Percentiles rank a stretch among this genome's conserved stretches.
Conservation (phyloP, 495 filamentous ascomycete genomes). For the Neurospora sp. region DNA sequence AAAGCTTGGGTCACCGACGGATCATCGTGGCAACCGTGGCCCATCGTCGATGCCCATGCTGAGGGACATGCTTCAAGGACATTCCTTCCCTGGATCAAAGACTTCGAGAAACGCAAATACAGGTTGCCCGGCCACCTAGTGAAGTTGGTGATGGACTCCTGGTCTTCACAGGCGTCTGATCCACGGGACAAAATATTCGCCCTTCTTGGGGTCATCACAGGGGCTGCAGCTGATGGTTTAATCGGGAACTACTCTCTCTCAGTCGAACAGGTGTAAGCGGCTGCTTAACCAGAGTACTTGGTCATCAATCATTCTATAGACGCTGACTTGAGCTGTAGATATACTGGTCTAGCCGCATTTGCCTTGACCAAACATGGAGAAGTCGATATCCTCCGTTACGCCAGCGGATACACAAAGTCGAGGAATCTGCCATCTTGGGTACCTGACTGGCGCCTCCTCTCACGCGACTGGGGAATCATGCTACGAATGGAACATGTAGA, state of each 20-base stretch:
- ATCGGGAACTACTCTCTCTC: constrained; percentile 14
- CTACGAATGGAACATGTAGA: background rate
- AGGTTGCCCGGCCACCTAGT: constrained; percentile 7
- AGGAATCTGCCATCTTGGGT: constrained; percentile 14
- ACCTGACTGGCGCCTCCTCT: constrained; percentile 11
- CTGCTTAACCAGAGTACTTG: background rate
- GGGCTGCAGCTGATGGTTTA: constrained; percentile 8
- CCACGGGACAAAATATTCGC: constrained; percentile 23
- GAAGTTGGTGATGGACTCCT: constrained; percentile 14
- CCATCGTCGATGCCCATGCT: constrained; percentile 1
- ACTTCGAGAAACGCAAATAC: constrained; percentile 7
- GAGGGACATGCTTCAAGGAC: background rate
- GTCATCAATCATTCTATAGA: background rate
- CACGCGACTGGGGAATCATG: constrained; percentile 9
- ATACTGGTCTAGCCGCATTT: constrained; percentile 11
- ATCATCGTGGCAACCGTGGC: constrained; percentile 8
- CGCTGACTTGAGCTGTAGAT: constrained; percentile 1
- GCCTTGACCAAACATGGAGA: constrained; percentile 3
- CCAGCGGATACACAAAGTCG: constrained; percentile 6
- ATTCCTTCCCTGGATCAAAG: constrained; percentile 9
- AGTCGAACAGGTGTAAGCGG: constrained; percentile 7
- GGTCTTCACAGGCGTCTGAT: constrained; percentile 12
- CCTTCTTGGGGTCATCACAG: constrained; percentile 13
- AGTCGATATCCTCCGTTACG: constrained; percentile 8
- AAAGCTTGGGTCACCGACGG: constrained; percentile 11